Conservation (phyloP, 2,329 filamentous ascomycete species). For the Pleoardoris graminearum region DNA sequence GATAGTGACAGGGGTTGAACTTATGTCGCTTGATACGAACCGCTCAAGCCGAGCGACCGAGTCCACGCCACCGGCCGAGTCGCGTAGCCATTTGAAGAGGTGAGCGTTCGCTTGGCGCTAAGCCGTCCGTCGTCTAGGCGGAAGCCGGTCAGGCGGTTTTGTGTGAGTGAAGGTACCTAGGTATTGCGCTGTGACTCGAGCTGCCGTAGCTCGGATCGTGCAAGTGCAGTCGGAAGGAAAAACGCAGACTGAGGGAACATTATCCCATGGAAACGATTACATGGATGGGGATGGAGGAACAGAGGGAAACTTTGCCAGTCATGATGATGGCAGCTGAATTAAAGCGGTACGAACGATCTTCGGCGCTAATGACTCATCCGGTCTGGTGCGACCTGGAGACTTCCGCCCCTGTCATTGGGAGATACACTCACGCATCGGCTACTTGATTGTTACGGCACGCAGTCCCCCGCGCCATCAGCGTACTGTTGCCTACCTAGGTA, state of each 20-base stretch:
- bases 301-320: neutral
- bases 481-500: no score
- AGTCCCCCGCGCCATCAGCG: no score
- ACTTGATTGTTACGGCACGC: no score
- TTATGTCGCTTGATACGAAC: no score
- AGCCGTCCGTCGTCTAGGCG: neutral
- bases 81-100: neutral
- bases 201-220: neutral
- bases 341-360: neutral
- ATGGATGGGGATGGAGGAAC: neutral
- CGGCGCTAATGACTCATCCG: neutral
- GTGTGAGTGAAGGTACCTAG: neutral
- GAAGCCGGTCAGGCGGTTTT: neutral
- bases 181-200: neutral
- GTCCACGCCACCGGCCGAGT: neutral
- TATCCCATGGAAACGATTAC: neutral
- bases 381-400: neutral
- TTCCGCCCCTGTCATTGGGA: no score
- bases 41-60: neutral
- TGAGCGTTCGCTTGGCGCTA: neutral
- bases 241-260: no score
- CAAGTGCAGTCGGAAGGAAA: neutral
- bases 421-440: no score
- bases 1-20: no score
- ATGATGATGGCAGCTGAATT: neutral